Evolutionary conservation across 129 eudicot genomes (phyloP), one percentile per base, ranked within the genome.

Genomic region (Mikania micrantha): DNA sequence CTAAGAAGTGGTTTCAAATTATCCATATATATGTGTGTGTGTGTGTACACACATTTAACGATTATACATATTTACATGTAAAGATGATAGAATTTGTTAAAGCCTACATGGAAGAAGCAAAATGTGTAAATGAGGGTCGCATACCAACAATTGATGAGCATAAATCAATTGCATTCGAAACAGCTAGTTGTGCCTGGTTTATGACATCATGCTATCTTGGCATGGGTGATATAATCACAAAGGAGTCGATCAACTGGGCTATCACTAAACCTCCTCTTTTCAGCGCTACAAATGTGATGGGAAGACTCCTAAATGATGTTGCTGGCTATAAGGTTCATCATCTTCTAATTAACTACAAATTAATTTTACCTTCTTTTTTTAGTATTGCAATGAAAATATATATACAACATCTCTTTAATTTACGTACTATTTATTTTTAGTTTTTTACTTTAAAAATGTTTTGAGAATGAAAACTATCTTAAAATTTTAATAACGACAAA

Each of bases 121-220:
- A 29, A 57, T 57, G 64, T 21, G 38, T 29, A 15, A 57, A 31
- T n/a, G 64, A 13, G 4, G 39, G 64, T 22, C 64, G 24, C 1
- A 57, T 29, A n/a, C 64, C 64, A 57, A 60, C 66, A 16, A 16
- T 45, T 5, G 66, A 60, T 3, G 66, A 60, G 44, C 27, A 60
- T 34, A 27, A 25, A 6, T 54, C 60, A 32, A n/a, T 59, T 59
- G 65, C 65, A 7, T 32, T 15, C 9, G 15, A 7, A 42, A 59
- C 13, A 2, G 25, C 2, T 59, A 25, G 25, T n/a, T 24, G 42
- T 1, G 13, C 7, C 6, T 0, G 31, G 22, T 0, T 31, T 0
- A 16, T 59, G 32, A 4, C 25, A 7, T 15, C 42, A 16, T 29
- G 65, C 27, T 31, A 27, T 29, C 41, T 59, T 5, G 65, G 65